Percentiles rank a stretch among this genome's conserved stretches.
These are phyloP conservation scores for Fonsecaea erecta DNA, from an alignment of 2,329 filamentous ascomycete genomes.

Conservation along the genomic window DNA sequence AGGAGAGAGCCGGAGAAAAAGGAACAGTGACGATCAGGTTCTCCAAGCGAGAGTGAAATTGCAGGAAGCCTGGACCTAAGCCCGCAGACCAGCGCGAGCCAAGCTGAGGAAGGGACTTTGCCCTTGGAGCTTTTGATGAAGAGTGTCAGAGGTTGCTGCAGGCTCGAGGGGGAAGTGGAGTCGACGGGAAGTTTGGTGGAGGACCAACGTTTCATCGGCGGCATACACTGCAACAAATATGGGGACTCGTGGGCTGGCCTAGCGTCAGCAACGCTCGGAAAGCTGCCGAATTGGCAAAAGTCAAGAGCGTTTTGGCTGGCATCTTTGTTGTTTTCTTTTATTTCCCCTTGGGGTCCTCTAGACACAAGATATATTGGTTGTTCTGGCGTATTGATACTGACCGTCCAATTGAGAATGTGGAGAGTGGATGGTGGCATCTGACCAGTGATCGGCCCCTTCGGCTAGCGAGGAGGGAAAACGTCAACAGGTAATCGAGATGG, in stretches of 20 bases:
- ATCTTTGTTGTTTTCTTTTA: not conserved
- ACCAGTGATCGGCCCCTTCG: constrained; percentile 5
- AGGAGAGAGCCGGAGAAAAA: constrained; percentile 20
- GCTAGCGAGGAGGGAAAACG: constrained; percentile 14
- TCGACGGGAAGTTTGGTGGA: constrained; percentile 16
- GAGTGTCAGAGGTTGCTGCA: constrained; percentile 30
- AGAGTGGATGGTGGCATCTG: constrained; percentile 23
- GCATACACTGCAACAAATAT: not conserved
- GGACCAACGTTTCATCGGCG: constrained; percentile 26
- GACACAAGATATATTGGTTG: not conserved
- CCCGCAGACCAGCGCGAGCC: constrained; percentile 9
- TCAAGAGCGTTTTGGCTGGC: not conserved
- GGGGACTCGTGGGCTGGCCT: not conserved
- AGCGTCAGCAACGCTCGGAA: constrained; percentile 2
- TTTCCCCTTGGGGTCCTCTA: no score
- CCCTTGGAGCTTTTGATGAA: constrained; percentile 22
- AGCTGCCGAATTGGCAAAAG: not conserved
- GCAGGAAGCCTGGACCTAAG: constrained; percentile 21
- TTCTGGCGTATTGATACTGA: constrained; percentile 18
- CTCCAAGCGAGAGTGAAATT: constrained; percentile 25
- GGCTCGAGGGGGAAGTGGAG: constrained; percentile 29
- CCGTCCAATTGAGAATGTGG: constrained; percentile 25
- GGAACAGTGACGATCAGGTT: constrained; percentile 17
- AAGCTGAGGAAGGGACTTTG: constrained; percentile 1
- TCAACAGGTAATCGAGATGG: constrained; percentile 6